Evolutionary conservation across 768 basidiomycete species (phyloP), one percentile per base, ranked within the genome.

Genomic region (Suillus spraguei): DNA sequence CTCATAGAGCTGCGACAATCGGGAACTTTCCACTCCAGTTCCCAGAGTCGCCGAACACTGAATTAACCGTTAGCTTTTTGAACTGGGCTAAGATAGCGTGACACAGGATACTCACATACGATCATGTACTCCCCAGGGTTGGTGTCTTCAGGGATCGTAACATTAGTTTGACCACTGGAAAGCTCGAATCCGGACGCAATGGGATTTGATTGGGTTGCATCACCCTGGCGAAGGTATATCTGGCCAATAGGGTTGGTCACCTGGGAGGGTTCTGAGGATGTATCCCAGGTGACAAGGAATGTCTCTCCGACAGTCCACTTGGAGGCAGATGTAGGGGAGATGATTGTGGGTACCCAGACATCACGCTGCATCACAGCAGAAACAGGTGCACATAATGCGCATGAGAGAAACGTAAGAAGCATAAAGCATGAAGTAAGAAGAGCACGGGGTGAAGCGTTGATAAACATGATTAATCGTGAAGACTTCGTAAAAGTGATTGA

Each of bases 1-100:
- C 39, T 74, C 63, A 62, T 24, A 60, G 5, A 24, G 64, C 61
- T 41, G 44, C 44, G 17, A 47, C 5, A 63, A 87, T 86, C 14
- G 76, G 77, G 67, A 87, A 87, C 50, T 60, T 17, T 8, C 71
- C 72, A 35, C 84, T 80, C 59, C 74, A 79, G 67, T 85, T 81
- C 38, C 84, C 84, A 58, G 83, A 85, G 67, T 86, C 84, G 8
- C 84, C 84, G 60, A 85, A 79, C 52, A 86, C 84, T 85, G 39
- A 49, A 33, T 58, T n/a, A 39, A 56, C 49, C 60, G 59, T 49
- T 60, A 59, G 60, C 60, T 53, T 13, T 4, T 32, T 53, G 24
- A 42, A 36, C 33, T 6, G 2, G 14, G 53, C 61, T 3, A 20
- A 5, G 35, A 39, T 11, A 36, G 22, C 5, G 5, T 24, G 22